Percentiles rank a stretch among this genome's conserved stretches.
These are phyloP conservation scores for Suillus fuscotomentosus DNA, from an alignment of 768 basidiomycete species.

Conservation along the genomic window DNA sequence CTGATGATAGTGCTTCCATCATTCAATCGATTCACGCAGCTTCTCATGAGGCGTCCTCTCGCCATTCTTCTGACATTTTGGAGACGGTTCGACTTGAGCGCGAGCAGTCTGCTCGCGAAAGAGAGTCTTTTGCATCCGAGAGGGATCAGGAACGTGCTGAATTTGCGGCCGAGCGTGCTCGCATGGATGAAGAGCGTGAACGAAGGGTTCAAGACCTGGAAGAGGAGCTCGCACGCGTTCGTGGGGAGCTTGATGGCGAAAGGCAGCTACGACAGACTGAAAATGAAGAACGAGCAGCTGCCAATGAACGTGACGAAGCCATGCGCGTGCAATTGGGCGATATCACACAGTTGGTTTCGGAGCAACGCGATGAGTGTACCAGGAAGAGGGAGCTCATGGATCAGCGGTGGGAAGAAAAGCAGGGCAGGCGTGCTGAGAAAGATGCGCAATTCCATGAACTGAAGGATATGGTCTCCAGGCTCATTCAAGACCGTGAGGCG, in stretches of 20 bases:
- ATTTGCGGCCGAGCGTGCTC: constrained; percentile 48
- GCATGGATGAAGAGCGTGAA: constrained; percentile 48
- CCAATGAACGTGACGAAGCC: constrained; percentile 57
- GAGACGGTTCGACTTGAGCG: constrained; percentile 59
- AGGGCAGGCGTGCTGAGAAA: constrained; percentile 54
- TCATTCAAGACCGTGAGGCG: constrained; percentile 54
- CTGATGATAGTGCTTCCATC: constrained; percentile 29
- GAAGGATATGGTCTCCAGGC: constrained; percentile 57
- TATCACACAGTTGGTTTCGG: constrained; percentile 70
- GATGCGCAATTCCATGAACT: constrained; percentile 56
- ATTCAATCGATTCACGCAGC: constrained; percentile 39
- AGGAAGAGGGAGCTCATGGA: constrained; percentile 62
- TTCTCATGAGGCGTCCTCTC: constrained; percentile 53
- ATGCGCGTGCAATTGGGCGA: constrained; percentile 63
- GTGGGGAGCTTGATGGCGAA: constrained; percentile 64
- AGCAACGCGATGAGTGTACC: constrained; percentile 58
- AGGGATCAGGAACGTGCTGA: constrained; percentile 49
- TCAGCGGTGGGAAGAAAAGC: constrained; percentile 62
- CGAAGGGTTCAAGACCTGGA: constrained; percentile 59
- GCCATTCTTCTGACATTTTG: constrained; percentile 56
- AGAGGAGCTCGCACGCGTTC: constrained; percentile 56
- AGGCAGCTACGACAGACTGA: constrained; percentile 54
- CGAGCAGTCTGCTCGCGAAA: constrained; percentile 55
- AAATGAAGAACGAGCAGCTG: constrained; percentile 62
- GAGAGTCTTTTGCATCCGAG: constrained; percentile 53